Evolutionary conservation across 352 stramenopile genomes (phyloP).

Genomic region (Hyaloperonospora arabidopsidis): DNA sequence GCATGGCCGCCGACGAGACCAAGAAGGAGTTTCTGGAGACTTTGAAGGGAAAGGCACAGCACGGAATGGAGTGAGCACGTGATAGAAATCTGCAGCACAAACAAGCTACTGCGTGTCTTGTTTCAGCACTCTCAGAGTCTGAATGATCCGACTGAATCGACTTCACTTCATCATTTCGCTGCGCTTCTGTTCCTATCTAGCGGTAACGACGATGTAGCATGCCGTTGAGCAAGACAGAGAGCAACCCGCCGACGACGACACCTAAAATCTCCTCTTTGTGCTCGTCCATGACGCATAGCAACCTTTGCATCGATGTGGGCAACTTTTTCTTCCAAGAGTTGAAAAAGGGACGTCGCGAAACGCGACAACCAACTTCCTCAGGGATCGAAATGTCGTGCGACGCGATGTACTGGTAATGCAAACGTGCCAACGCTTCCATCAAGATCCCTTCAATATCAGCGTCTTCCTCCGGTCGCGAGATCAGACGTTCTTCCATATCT

Average conservation of each 20-base stretch:
- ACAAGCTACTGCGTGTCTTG: neutral
- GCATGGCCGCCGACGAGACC: conserved; percentile 60
- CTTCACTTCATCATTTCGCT: neutral
- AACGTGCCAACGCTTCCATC: conserved; percentile 50
- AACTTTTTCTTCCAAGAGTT: conserved; percentile 41
- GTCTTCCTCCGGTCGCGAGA: conserved; percentile 49
- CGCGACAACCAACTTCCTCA: conserved; percentile 36
- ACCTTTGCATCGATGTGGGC: conserved; percentile 31
- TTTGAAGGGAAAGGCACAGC: conserved; percentile 19
- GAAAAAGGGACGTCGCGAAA: conserved; percentile 19
- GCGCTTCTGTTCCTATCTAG: conserved; percentile 5
- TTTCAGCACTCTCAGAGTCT: neutral
- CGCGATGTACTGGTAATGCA: conserved; percentile 72
- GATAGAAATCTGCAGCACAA: neutral
- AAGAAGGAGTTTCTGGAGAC: conserved; percentile 57
- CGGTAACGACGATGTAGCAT: conserved; percentile 40
- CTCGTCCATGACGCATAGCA: conserved; percentile 39
- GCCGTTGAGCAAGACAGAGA: conserved; percentile 70
- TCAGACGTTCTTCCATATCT: conserved; percentile 37
- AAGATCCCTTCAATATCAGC: conserved; percentile 59
- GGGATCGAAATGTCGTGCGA: conserved; percentile 51
- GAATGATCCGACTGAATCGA: too few species aligned
- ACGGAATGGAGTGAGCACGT: conserved; percentile 7
- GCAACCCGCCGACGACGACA: conserved; percentile 54
- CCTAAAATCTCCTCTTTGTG: conserved; percentile 72